Percentiles rank a stretch among this genome's conserved stretches.
phyloP scores from a whole-genome alignment of 2,329 filamentous ascomycete genomes.

The Cytospora paraplurivora region DNA sequence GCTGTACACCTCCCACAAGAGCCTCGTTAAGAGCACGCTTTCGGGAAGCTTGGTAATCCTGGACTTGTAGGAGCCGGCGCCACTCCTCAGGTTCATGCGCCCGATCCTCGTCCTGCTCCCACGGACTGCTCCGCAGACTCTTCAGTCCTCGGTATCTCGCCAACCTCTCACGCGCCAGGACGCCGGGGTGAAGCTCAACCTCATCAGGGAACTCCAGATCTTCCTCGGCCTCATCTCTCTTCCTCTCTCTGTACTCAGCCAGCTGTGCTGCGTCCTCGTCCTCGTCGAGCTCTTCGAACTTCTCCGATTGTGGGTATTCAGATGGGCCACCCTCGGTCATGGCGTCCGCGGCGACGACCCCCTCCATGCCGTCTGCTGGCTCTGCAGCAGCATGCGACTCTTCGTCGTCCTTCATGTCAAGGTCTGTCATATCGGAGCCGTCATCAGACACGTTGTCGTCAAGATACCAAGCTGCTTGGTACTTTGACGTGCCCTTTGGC shows the following conservation, averaged over 20 bases:
- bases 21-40: slow-evolving; percentile 78
- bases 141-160: slow-evolving; percentile 89
- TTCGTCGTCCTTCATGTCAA: slow-evolving; percentile 60
- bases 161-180: slow-evolving; percentile 81
- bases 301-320: slow-evolving; percentile 91
- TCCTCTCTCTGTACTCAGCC: slow-evolving; percentile 76
- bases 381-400: slow-evolving; percentile 56
- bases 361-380: slow-evolving; percentile 83
- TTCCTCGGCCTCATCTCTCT: slow-evolving; percentile 79
- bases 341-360: slow-evolving; percentile 63
- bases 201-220: slow-evolving; percentile 97
- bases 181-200: slow-evolving; percentile 88
- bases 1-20: slow-evolving; percentile 80
- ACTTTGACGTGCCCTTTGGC: slow-evolving; percentile 88
- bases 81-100: slow-evolving; percentile 89
- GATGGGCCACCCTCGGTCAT: slow-evolving; percentile 79
- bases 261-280: slow-evolving; percentile 77
- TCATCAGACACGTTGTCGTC: slow-evolving; percentile 75
- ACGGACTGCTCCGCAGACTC: slow-evolving; percentile 81
- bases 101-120: slow-evolving; percentile 86
- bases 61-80: slow-evolving; percentile 79
- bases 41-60: slow-evolving; percentile 85
- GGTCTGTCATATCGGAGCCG: slow-evolving; percentile 79
- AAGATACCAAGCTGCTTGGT: slow-evolving; percentile 93
- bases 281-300: slow-evolving; percentile 84